Conservation (phyloP, 345 rosid species). For the Ricinus communis region DNA sequence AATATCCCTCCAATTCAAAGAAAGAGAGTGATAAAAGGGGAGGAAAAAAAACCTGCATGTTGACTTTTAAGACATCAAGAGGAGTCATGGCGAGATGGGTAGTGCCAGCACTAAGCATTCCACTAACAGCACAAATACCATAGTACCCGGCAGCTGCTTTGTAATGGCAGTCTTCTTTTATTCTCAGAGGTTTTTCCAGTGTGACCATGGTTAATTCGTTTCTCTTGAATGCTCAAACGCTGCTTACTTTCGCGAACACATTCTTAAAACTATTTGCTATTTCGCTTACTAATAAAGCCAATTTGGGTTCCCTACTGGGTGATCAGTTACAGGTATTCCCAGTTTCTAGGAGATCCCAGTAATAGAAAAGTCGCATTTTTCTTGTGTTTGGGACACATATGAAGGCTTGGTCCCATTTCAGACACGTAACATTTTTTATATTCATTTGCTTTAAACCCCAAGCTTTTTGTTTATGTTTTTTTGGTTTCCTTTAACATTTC, state of each 20-base stretch:
- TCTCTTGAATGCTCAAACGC: not conserved
- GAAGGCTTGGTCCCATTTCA: too few species aligned
- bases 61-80: conserved; percentile 69
- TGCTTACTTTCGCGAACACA: not conserved
- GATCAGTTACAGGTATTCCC: not conserved
- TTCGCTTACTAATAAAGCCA: not conserved
- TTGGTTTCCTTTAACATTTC: too few species aligned
- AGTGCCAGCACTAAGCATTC: conserved; percentile 70
- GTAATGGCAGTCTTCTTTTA: conserved; percentile 1
- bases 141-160: conserved; percentile 28
- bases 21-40: not conserved
- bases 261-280: not conserved
- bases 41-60: conserved; percentile 54
- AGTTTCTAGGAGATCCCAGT: not conserved
- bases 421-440: too few species aligned
- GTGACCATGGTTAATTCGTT: not conserved
- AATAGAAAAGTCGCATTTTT: too few species aligned
- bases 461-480: too few species aligned
- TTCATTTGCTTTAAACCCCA: too few species aligned
- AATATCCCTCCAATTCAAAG: too few species aligned
- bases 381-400: too few species aligned
- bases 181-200: not conserved
- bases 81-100: conserved; percentile 61
- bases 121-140: conserved; percentile 51
- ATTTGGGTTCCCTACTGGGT: too few species aligned